Percentiles rank a stretch among this genome's conserved stretches.
These are phyloP conservation scores for Triangularia verruculosa DNA, from an alignment of 2,329 filamentous ascomycete species.

Conservation along the genomic window DNA sequence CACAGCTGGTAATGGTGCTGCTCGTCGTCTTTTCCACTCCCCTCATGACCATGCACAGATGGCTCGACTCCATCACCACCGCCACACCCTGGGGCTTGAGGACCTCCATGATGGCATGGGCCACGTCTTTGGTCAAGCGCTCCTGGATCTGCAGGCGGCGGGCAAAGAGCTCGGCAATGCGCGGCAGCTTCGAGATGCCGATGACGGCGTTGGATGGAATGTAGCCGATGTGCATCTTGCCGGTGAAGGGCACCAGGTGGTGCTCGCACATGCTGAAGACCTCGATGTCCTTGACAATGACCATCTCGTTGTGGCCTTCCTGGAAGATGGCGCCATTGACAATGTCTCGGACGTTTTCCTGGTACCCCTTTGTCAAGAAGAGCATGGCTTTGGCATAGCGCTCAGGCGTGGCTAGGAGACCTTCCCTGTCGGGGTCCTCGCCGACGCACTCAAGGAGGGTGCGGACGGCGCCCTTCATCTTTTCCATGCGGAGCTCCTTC, in stretches of 20 bases:
- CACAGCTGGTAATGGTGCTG: conserved; percentile 91
- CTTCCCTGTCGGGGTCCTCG: conserved; percentile 64
- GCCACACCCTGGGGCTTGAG: conserved; percentile 91
- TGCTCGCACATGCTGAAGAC: conserved; percentile 95
- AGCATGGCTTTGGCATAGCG: conserved; percentile 94
- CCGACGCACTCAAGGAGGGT: conserved; percentile 68
- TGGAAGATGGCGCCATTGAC: conserved; percentile 94
- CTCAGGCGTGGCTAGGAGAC: conserved; percentile 67
- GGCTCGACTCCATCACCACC: conserved; percentile 95
- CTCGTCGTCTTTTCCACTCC: conserved; percentile 91
- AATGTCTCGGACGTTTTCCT: conserved; percentile 87
- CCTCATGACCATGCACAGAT: conserved; percentile 98
- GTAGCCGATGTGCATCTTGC: conserved; percentile 99
- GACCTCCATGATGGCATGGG: conserved; percentile 87
- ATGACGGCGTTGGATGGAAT: conserved; percentile 90
- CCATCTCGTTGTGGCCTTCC: conserved; percentile 94
- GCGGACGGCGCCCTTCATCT: conserved; percentile 60
- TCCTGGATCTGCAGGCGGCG: conserved; percentile 94
- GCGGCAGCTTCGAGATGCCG: conserved; percentile 90
- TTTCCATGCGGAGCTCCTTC: conserved; percentile 51
- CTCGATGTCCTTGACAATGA: conserved; percentile 97
- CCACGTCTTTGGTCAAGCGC: conserved; percentile 91
- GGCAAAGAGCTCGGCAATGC: conserved; percentile 96
- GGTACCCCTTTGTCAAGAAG: conserved; percentile 94
- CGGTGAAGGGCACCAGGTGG: conserved; percentile 92